A percentile compares a stretch with the other conserved stretches of the same genome.
Conservation (phyloP, 345 rosid species). For the Rubroshorea leprosula region DNA sequence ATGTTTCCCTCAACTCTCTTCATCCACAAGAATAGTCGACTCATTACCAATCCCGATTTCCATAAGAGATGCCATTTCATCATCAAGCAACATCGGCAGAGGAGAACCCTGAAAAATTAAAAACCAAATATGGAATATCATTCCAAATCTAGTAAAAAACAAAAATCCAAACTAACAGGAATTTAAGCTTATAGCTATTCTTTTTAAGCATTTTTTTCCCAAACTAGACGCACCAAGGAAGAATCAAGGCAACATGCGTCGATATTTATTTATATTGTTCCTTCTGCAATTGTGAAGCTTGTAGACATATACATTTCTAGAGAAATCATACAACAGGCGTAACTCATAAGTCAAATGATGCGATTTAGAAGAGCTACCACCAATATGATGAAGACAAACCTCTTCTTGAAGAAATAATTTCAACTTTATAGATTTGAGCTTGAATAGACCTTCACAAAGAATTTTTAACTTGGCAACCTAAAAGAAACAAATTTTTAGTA, state of each 20-base stretch:
- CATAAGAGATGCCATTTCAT: slow-evolving; percentile 64
- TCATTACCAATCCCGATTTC: slow-evolving; percentile 61
- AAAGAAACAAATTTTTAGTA: neutral
- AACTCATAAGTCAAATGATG: neutral
- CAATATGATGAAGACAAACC: slow-evolving; percentile 33
- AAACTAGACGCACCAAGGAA: too few relatives aligned
- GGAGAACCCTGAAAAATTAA: slow-evolving; percentile 77
- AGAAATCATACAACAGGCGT: neutral
- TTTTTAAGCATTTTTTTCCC: too few relatives aligned
- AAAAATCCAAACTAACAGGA: neutral
- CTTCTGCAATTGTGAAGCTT: too few relatives aligned
- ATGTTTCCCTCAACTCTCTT: slow-evolving; percentile 34
- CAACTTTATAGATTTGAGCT: slow-evolving; percentile 50
- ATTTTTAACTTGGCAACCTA: slow-evolving; percentile 84
- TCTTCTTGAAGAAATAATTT: slow-evolving; percentile 65
- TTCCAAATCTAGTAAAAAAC: neutral
- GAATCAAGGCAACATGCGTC: too few relatives aligned
- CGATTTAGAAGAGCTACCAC: neutral
- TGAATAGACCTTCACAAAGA: slow-evolving; percentile 75
- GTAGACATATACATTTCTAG: neutral
- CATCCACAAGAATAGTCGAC: slow-evolving; percentile 70
- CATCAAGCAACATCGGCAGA: slow-evolving; percentile 58
- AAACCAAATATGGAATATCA: too few relatives aligned
- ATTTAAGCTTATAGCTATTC: neutral
- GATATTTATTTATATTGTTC: too few relatives aligned